Percentiles rank a stretch among this genome's conserved stretches.
Conservation (phyloP, 306 rosid genomes). For the Vigna angularis region DNA sequence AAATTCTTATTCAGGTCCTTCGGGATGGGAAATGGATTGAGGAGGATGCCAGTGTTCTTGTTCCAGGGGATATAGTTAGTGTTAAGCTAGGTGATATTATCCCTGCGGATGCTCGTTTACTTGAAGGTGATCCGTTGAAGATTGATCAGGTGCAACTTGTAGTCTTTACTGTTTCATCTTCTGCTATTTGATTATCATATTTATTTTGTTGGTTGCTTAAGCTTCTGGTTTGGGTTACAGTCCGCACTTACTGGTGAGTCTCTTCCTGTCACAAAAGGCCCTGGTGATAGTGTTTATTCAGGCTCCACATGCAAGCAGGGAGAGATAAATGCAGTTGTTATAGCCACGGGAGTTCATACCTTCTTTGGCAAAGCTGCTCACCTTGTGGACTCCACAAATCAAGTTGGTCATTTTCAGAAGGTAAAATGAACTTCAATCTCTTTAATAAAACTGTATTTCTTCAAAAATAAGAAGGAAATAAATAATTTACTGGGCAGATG, state of each 20-base stretch:
- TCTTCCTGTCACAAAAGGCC: slow-evolving; percentile 79
- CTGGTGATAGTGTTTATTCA: slow-evolving; percentile 70
- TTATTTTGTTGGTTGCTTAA: slow-evolving; percentile 30
- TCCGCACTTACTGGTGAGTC: slow-evolving; percentile 88
- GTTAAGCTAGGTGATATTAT: slow-evolving; percentile 86
- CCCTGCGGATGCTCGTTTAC: slow-evolving; percentile 90
- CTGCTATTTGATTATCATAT: slow-evolving; percentile 12
- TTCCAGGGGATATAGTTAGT: slow-evolving; percentile 83
- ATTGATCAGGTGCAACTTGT: slow-evolving; percentile 73
- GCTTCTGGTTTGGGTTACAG: slow-evolving; percentile 48
- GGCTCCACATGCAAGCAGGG: slow-evolving; percentile 95
- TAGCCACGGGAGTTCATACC: slow-evolving; percentile 88
- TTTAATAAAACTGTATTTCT: slow-evolving; percentile 1
- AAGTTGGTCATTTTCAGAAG: slow-evolving; percentile 88
- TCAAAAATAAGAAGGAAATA: not conserved
- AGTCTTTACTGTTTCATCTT: slow-evolving; percentile 10
- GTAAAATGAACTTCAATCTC: slow-evolving; percentile 45
- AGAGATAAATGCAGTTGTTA: slow-evolving; percentile 83
- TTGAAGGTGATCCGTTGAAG: slow-evolving; percentile 83
- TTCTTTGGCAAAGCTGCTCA: slow-evolving; percentile 92
- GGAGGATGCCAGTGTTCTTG: slow-evolving; percentile 80
- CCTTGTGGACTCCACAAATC: slow-evolving; percentile 80
- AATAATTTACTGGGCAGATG: not conserved
- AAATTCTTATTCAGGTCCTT: slow-evolving; percentile 58
- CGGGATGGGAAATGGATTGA: slow-evolving; percentile 84